Evolutionary conservation across 2,329 filamentous ascomycete species (phyloP).

Genomic region (Lasiodiplodia sp.): DNA sequence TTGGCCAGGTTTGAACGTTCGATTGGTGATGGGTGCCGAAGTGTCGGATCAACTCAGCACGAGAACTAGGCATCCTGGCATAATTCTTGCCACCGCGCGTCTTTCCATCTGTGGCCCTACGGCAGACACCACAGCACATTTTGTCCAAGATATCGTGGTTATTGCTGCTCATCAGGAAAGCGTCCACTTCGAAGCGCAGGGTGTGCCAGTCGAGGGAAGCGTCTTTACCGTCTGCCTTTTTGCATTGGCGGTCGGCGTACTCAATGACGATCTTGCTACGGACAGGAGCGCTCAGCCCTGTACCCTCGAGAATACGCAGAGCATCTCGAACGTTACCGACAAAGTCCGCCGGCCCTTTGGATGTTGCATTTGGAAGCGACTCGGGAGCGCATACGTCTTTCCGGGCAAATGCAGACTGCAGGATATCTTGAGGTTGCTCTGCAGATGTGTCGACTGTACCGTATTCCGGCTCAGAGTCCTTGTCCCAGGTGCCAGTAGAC

Average conservation of each 20-base stretch:
- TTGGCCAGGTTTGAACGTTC: constrained; percentile 23
- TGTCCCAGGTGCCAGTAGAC: constrained; percentile 38
- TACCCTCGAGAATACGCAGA: constrained; percentile 33
- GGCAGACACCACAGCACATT: constrained; percentile 28
- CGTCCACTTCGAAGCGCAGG: constrained; percentile 24
- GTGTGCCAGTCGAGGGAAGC: constrained; percentile 13
- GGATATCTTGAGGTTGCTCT: constrained; percentile 14
- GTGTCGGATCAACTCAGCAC: constrained; percentile 27
- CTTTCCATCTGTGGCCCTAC: constrained; percentile 13
- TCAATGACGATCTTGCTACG: constrained; percentile 38
- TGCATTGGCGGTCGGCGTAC: constrained; percentile 33
- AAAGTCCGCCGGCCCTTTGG: constrained; percentile 33
- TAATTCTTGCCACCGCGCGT: constrained; percentile 30
- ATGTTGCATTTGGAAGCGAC: constrained; percentile 14
- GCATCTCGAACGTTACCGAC: constrained; percentile 37
- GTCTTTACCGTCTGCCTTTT: constrained; percentile 16
- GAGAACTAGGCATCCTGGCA: constrained; percentile 25
- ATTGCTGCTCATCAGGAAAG: constrained; percentile 27
- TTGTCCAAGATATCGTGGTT: constrained; percentile 30
- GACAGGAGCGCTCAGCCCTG: constrained; percentile 33
- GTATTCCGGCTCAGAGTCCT: constrained; percentile 31
- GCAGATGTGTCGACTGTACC: not conserved
- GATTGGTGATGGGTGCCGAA: constrained; percentile 22
- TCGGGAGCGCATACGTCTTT: constrained; percentile 10
- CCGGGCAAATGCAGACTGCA: constrained; percentile 34